phyloP scores from a whole-genome alignment of 805 yeast genomes.

The Sugiyamaella marilandica region DNA sequence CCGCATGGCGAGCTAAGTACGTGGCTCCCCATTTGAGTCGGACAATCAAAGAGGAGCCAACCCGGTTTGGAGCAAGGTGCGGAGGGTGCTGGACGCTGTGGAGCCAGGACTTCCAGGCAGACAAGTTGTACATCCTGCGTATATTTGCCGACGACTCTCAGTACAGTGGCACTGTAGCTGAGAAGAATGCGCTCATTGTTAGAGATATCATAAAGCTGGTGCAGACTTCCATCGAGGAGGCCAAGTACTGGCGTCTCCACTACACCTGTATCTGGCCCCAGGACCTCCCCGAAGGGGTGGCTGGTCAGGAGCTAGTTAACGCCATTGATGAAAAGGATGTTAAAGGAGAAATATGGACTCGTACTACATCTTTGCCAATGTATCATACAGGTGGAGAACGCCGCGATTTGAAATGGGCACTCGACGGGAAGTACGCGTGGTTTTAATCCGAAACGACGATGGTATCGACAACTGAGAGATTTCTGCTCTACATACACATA shows the following conservation, averaged over 20 bases:
- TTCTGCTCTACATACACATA: no score
- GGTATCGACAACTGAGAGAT: no score
- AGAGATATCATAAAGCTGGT: constrained; percentile 29
- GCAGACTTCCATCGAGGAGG: constrained; percentile 29
- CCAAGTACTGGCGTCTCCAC: constrained; percentile 26
- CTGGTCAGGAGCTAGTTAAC: constrained; percentile 26
- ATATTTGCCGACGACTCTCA: constrained; percentile 13
- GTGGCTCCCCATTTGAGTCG: constrained; percentile 16
- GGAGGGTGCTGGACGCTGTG: constrained; percentile 26
- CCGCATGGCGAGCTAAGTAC: constrained; percentile 22
- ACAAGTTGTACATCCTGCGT: constrained; percentile 21
- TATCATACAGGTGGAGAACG: constrained; percentile 26
- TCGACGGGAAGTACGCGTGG: constrained; percentile 48
- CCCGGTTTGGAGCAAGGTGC: constrained; percentile 24
- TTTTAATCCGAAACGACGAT: no score
- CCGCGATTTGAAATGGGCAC: constrained; percentile 36
- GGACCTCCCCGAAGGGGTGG: constrained; percentile 33
- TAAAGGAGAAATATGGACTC: constrained; percentile 5
- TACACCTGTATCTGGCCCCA: constrained; percentile 40
- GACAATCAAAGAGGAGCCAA: constrained; percentile 15
- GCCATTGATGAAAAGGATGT: not conserved
- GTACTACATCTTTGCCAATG: constrained; percentile 36
- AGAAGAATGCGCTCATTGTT: constrained; percentile 24
- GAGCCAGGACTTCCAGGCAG: constrained; percentile 24
- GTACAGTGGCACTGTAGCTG: constrained; percentile 1